Percentiles rank a stretch among this genome's conserved stretches.
Evolutionary conservation across 345 rosid genomes (phyloP).

Genomic region (Syzygium aromaticum): DNA sequence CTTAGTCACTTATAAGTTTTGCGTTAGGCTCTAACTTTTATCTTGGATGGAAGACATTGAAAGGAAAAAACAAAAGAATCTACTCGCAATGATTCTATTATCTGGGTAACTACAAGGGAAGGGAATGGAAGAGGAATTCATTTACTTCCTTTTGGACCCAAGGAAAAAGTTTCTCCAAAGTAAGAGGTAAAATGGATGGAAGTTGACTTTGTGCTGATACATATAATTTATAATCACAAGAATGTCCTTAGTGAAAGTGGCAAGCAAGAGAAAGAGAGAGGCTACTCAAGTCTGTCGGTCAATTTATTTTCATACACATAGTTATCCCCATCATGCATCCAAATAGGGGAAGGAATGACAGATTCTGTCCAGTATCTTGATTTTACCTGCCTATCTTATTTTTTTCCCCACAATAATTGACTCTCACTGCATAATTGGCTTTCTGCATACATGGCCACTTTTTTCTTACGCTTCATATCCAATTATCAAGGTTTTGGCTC

Average conservation of each 20-base stretch:
- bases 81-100: not conserved
- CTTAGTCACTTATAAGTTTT: not conserved
- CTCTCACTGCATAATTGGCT: not conserved
- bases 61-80: not conserved
- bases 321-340: not conserved
- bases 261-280: not conserved
- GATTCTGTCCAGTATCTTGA: not conserved
- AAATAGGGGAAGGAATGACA: not conserved
- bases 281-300: not conserved
- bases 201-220: not conserved
- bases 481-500: not conserved
- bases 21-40: not conserved
- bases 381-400: not conserved
- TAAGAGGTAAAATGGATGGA: not conserved
- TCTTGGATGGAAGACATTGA: not conserved
- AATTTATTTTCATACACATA: not conserved
- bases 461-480: not conserved
- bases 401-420: not conserved
- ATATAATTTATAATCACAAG: not conserved
- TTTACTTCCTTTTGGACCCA: not conserved
- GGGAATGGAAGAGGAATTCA: not conserved
- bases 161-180: not conserved
- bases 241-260: not conserved
- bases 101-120: not conserved
- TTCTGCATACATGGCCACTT: not conserved